These are phyloP conservation scores for Diospyros lotus DNA, from an alignment of 148 eudicot genomes.

Conservation along the genomic window DNA sequence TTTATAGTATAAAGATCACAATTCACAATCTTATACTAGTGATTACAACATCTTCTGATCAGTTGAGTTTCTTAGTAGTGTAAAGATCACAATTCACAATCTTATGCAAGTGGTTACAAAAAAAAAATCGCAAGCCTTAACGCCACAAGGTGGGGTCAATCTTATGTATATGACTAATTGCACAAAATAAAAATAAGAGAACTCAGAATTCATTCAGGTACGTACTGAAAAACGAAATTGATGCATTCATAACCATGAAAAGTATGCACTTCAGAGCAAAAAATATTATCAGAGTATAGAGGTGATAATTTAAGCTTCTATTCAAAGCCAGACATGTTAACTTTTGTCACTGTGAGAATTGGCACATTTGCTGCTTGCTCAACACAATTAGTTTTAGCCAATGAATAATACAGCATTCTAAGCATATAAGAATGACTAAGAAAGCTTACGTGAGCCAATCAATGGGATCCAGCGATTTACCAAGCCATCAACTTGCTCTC, in stretches of 20 bases:
- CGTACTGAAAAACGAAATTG: background rate
- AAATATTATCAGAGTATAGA: background rate
- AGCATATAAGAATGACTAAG: too few relatives aligned
- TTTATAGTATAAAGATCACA: background rate
- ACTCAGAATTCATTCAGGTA: background rate
- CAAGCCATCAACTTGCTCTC: constrained; percentile 57
- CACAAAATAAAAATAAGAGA: background rate
- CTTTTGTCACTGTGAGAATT: background rate
- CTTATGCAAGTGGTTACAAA: too few relatives aligned
- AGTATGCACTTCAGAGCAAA: background rate
- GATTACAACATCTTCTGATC: background rate
- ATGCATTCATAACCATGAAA: background rate
- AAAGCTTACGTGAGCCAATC: constrained; percentile 92
- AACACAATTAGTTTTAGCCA: background rate
- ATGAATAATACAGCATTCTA: background rate
- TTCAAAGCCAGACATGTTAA: background rate
- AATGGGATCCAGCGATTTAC: constrained; percentile 77
- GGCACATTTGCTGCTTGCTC: background rate
- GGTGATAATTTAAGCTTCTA: background rate
- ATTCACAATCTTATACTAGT: background rate
- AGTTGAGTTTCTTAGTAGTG: background rate
- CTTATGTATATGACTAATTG: too few relatives aligned
- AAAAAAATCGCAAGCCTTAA: too few relatives aligned
- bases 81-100: background rate
- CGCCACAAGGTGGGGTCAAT: too few relatives aligned